Evolutionary conservation across 2,329 filamentous ascomycete species (phyloP).

Genomic region (Scorias spongiosa): DNA sequence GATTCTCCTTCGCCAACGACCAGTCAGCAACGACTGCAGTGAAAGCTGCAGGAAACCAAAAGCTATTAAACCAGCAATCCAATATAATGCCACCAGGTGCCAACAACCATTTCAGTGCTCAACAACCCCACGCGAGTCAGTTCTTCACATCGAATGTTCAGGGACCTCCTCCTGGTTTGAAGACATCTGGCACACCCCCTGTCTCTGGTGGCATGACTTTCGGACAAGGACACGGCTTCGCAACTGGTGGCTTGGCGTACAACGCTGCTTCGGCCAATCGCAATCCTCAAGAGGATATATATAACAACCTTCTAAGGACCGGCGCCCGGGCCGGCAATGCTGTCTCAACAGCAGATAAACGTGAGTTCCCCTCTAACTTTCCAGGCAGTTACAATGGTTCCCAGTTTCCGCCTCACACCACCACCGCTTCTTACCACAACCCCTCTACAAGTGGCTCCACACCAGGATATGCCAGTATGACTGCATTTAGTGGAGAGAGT

Average conservation of each 20-base stretch:
- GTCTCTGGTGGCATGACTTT: slow-evolving; percentile 71
- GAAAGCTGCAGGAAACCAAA: slow-evolving; percentile 64
- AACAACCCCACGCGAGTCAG: slow-evolving; percentile 42
- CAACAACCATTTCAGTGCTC: slow-evolving; percentile 33
- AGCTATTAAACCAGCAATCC: slow-evolving; percentile 69
- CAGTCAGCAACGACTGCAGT: slow-evolving; percentile 45
- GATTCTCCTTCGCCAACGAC: slow-evolving; percentile 79
- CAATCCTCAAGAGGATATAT: slow-evolving; percentile 57
- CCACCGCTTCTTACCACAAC: neutral
- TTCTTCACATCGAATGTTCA: slow-evolving; percentile 78
- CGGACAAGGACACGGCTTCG: slow-evolving; percentile 74
- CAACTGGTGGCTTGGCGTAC: slow-evolving; percentile 50
- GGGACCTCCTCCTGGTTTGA: slow-evolving; percentile 84
- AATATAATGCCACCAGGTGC: slow-evolving; percentile 58
- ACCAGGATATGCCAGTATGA: slow-evolving; percentile 8
- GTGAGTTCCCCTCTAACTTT: slow-evolving; percentile 16
- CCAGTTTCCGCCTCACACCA: slow-evolving; percentile 6
- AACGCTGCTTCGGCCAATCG: slow-evolving; percentile 42
- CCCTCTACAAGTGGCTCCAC: neutral
- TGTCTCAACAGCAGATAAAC: slow-evolving; percentile 31
- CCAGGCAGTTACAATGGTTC: slow-evolving; percentile 2
- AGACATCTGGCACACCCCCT: slow-evolving; percentile 86
- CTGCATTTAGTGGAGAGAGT: slow-evolving; percentile 13
- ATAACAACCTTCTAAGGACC: slow-evolving; percentile 65
- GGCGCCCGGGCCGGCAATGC: slow-evolving; percentile 16